A percentile compares a stretch with the other conserved stretches of the same genome.
phyloP scores from a whole-genome alignment of 2,329 filamentous ascomycete species.

The Endoconidiophora laricicola region DNA sequence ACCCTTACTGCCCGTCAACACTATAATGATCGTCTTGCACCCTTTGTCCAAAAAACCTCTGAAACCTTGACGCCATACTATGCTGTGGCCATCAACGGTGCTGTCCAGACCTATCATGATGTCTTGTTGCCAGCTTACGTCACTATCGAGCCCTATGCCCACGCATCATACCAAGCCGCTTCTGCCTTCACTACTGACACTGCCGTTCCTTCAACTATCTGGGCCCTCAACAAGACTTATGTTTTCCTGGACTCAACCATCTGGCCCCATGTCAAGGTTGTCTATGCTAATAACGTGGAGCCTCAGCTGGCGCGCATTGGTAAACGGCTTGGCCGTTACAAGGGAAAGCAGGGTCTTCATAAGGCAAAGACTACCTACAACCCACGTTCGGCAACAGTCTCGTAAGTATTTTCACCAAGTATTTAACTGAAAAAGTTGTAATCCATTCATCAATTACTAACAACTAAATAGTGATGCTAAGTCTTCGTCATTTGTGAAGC shows the following conservation, averaged over 20 bases:
- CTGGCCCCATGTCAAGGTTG: conserved; percentile 62
- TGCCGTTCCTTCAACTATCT: conserved; percentile 54
- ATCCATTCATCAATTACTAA: not conserved
- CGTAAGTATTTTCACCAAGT: conserved; percentile 13
- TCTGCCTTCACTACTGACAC: conserved; percentile 52
- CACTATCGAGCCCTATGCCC: conserved; percentile 55
- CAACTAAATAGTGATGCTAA: conserved; percentile 4
- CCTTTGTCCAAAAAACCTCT: conserved; percentile 50
- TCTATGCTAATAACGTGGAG: conserved; percentile 87
- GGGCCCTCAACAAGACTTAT: conserved; percentile 51
- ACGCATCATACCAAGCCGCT: conserved; percentile 48
- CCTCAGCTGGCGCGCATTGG: conserved; percentile 87
- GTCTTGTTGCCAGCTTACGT: conserved; percentile 61
- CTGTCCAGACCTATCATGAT: conserved; percentile 52
- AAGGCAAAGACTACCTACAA: conserved; percentile 19
- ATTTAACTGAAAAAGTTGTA: not conserved
- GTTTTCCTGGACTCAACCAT: conserved; percentile 59
- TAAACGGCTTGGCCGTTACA: conserved; percentile 68
- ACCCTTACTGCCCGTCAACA: conserved; percentile 43
- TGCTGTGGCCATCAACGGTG: conserved; percentile 43
- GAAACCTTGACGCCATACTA: conserved; percentile 55
- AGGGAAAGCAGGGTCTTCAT: conserved; percentile 23
- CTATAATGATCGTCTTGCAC: conserved; percentile 57
- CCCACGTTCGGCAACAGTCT: conserved; percentile 15
- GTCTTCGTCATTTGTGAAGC: conserved; percentile 11